These are phyloP conservation scores for Eleusine coracana DNA, from an alignment of 176 grass and related monocot genomes.

Conservation along the genomic window DNA sequence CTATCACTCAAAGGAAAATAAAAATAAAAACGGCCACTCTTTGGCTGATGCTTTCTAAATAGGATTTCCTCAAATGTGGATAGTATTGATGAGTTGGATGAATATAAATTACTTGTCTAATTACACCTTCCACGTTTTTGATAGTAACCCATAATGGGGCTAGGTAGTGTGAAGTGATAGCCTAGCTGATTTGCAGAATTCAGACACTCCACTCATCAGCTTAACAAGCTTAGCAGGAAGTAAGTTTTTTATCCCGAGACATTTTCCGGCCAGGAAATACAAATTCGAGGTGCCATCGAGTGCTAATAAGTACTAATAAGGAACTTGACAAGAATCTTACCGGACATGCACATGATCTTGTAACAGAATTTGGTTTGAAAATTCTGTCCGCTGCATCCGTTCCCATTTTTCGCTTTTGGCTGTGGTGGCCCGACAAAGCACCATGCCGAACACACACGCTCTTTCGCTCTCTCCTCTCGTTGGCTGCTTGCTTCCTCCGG, in stretches of 20 bases:
- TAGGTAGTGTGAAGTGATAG: not conserved
- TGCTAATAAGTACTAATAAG: not conserved
- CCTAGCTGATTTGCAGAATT: not conserved
- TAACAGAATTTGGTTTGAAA: conserved; percentile 19
- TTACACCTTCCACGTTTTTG: not conserved
- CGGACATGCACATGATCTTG: conserved; percentile 3
- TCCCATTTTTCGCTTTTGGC: not conserved
- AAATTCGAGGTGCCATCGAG: not conserved
- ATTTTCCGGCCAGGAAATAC: not conserved
- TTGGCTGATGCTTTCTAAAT: conserved; percentile 5
- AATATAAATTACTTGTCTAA: conserved; percentile 13
- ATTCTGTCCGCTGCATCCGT: not conserved
- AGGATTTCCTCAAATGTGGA: conserved; percentile 15
- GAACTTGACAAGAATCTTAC: conserved; percentile 4
- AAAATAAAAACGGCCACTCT: conserved; percentile 13
- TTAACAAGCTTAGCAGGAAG: not conserved
- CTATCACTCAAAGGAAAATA: conserved; percentile 44
- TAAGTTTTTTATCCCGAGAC: too few relatives aligned
- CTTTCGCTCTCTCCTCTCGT: not conserved
- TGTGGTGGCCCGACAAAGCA: conserved; percentile 24
- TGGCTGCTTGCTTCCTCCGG: conserved; percentile 27
- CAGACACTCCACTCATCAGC: conserved; percentile 21
- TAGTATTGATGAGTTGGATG: conserved; percentile 2
- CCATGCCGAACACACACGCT: conserved; percentile 6
- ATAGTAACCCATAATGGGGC: not conserved